These are phyloP conservation scores for Cucumis cinereus DNA, from an alignment of 306 rosid species.

Conservation along the genomic window DNA sequence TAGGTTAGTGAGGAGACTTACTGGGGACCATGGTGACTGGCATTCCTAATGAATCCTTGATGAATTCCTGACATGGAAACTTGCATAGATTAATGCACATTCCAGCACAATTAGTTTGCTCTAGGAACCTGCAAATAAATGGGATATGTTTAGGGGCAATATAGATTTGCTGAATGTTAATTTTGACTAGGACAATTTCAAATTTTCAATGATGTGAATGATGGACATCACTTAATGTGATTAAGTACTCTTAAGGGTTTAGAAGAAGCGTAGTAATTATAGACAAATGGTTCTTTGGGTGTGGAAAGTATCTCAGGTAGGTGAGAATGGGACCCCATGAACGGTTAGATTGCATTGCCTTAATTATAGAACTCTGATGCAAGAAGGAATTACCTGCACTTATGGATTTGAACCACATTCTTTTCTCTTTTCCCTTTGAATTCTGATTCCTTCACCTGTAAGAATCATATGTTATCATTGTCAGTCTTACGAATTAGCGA, in stretches of 20 bases:
- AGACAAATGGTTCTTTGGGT: not conserved
- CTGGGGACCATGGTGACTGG: conserved; percentile 87
- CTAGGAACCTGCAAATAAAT: conserved; percentile 52
- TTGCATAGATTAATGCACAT: conserved; percentile 87
- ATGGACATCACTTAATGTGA: not conserved
- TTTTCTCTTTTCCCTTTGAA: conserved; percentile 62
- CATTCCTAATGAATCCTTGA: conserved; percentile 66
- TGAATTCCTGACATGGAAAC: conserved; percentile 63
- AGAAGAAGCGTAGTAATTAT: not conserved
- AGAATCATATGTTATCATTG: conserved; percentile 14
- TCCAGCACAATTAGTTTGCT: conserved; percentile 70
- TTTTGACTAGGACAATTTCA: not conserved
- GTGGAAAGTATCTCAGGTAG: conserved; percentile 28
- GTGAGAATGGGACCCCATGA: conserved; percentile 23
- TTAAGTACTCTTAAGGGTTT: not conserved
- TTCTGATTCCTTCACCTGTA: conserved; percentile 68
- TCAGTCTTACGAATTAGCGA: conserved; percentile 1
- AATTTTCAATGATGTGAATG: not conserved
- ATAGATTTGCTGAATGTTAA: not conserved
- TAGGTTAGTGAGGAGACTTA: conserved; percentile 28
- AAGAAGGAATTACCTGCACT: conserved; percentile 60
- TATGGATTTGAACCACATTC: conserved; percentile 55
- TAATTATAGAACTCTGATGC: not conserved
- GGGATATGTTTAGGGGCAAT: not conserved
- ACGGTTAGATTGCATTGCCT: not conserved